phyloP scores from a whole-genome alignment of 2,329 filamentous ascomycete genomes.

The Exserohilum rostratum region DNA sequence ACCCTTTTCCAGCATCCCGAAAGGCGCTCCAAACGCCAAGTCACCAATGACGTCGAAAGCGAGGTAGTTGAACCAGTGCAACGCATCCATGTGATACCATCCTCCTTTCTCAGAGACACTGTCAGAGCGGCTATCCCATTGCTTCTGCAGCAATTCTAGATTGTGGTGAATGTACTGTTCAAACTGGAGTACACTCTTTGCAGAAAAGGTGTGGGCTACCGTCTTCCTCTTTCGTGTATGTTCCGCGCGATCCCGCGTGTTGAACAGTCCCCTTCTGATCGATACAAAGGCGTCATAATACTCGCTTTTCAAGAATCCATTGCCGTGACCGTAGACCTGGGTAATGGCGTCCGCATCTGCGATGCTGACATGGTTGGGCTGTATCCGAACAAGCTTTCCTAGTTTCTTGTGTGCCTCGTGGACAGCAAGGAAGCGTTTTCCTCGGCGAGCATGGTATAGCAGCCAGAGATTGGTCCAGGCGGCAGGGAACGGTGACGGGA shows the following conservation, averaged over 20 bases:
- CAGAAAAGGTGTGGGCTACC: conserved; percentile 83
- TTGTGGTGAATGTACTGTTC: conserved; percentile 88
- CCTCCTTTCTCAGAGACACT: conserved; percentile 54
- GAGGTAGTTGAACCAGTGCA: conserved; percentile 80
- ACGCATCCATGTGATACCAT: conserved; percentile 70
- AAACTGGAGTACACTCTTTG: conserved; percentile 81
- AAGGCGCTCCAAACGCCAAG: conserved; percentile 75
- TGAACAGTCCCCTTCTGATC: conserved; percentile 85
- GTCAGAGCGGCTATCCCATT: conserved; percentile 71
- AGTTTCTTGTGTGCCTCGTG: conserved; percentile 75
- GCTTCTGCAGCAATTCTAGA: conserved; percentile 72
- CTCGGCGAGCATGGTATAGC: conserved; percentile 66
- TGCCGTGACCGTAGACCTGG: conserved; percentile 71
- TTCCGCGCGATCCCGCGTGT: conserved; percentile 79
- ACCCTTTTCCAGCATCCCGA: conserved; percentile 81
- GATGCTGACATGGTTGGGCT: conserved; percentile 82
- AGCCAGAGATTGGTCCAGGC: conserved; percentile 83
- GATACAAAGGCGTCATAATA: conserved; percentile 94
- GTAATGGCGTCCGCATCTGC: conserved; percentile 80
- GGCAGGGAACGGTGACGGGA: conserved; percentile 69
- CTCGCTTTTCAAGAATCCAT: conserved; percentile 64
- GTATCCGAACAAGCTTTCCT: conserved; percentile 80
- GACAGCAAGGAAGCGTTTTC: conserved; percentile 63
- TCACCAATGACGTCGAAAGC: conserved; percentile 62
- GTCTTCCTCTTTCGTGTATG: conserved; percentile 90